A percentile compares a stretch with the other conserved stretches of the same genome.
phyloP scores from a whole-genome alignment of 768 basidiomycete genomes.

The Leccinellum luteum region DNA sequence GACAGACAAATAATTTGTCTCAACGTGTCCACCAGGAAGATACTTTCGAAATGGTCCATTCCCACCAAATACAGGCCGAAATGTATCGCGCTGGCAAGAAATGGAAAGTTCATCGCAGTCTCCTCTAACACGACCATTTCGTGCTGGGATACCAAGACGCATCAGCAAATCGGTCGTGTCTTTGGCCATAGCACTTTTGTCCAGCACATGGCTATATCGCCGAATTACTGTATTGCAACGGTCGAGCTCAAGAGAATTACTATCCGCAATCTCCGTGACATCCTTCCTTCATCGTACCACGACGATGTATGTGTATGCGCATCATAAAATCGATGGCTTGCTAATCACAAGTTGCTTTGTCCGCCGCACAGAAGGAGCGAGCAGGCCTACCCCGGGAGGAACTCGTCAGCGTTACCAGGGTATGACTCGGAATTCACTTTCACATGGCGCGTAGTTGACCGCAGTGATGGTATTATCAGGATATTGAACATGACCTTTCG shows the following conservation, averaged over 20 bases:
- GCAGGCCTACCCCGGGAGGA: too few species aligned
- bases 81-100: neutral
- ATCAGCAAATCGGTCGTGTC: neutral
- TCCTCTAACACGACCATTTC: neutral
- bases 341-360: neutral
- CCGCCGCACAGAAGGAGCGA: neutral
- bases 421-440: too few species aligned
- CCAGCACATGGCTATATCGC: neutral
- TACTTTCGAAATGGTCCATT: neutral
- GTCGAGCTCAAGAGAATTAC: neutral
- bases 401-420: too few species aligned
- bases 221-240: neutral
- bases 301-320: neutral
- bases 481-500: too few species aligned
- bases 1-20: neutral
- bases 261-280: neutral
- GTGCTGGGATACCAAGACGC: neutral
- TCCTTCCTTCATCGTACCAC: slow-evolving; percentile 5
- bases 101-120: neutral
- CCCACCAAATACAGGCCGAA: neutral
- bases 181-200: neutral
- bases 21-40: neutral
- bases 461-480: too few species aligned
- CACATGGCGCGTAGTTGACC: too few species aligned
- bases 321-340: neutral